Conservation (phyloP, 2,329 filamentous ascomycete species). For the Neofusicoccum umdonicola region DNA sequence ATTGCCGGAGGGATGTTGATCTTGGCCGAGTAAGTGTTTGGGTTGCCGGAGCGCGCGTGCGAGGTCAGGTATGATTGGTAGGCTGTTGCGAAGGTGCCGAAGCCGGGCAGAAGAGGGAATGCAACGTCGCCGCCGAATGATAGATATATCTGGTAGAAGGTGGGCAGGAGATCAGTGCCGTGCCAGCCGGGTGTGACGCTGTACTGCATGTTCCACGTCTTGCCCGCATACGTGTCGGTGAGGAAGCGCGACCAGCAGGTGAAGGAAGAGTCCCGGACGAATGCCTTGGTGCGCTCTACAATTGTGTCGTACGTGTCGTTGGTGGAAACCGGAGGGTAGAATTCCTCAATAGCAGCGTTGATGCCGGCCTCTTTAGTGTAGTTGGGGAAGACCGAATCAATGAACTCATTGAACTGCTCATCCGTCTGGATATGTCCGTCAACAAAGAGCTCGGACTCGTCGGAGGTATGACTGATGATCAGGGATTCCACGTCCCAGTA, state of each 20-base stretch:
- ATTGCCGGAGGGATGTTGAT: neutral
- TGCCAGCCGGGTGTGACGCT: slow-evolving; percentile 15
- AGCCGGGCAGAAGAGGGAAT: neutral
- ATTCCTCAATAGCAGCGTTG: slow-evolving; percentile 8
- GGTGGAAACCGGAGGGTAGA: slow-evolving; percentile 3
- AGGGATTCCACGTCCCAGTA: slow-evolving; percentile 33
- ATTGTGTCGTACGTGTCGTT: slow-evolving; percentile 11
- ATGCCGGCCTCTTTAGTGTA: slow-evolving; percentile 7
- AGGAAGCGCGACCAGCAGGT: slow-evolving; percentile 12
- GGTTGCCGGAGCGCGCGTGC: slow-evolving; percentile 11
- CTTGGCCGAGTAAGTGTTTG: slow-evolving; percentile 7
- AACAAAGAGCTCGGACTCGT: slow-evolving; percentile 13
- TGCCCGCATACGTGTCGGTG: slow-evolving; percentile 8
- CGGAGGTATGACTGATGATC: slow-evolving; percentile 30
- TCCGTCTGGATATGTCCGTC: slow-evolving; percentile 15
- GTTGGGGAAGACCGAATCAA: neutral
- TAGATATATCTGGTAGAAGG: slow-evolving; percentile 12
- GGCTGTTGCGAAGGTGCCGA: neutral
- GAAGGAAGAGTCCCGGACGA: slow-evolving; percentile 12
- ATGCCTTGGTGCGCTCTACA: slow-evolving; percentile 2
- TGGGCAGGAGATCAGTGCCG: slow-evolving; percentile 16
- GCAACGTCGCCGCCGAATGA: slow-evolving; percentile 12
- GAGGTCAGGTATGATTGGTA: slow-evolving; percentile 17
- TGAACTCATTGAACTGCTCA: slow-evolving; percentile 5
- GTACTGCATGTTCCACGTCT: slow-evolving; percentile 16